Evolutionary conservation across 2,329 filamentous ascomycete genomes (phyloP), one percentile per base, ranked within the genome.

Genomic region (Clonostachys solani): DNA sequence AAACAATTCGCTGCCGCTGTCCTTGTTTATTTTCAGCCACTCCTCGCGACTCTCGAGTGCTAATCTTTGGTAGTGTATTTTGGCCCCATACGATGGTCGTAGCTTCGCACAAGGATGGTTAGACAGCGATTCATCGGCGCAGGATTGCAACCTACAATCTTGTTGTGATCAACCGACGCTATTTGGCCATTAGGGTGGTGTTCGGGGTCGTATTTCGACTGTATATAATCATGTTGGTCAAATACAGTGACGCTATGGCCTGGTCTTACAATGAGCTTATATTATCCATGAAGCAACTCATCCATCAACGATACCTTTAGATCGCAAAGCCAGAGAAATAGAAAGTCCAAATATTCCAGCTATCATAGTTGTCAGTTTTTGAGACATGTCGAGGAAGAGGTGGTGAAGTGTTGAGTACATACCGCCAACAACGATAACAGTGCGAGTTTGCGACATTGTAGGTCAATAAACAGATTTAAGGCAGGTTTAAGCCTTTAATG

Each of bases 151-250:
- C 52, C 43, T 37, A 53, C 56, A 44, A 58, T 58, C 35, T 59
- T 59, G 48, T 59, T 57, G 18, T 55, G 55, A 34, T 59, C 56
- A 13, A 59, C 56, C 12, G 56, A 59, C 2, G 56, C 56, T 13
- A 50, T 56, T 38, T 55, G 55, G 12, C 50, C 50, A 7, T 44
- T 48, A 10, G 50, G 48, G 15, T 47, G 42, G 3, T 48, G 45
- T 1, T 44, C 49, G 3, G 54, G 56, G 7, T 51, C 47, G 44
- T 58, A 59, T 12, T 46, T 35, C 13, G 54, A 56, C 48, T 53
- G 42, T 13, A 56, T 50, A 40, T 56, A 57, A 4, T 33, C 42
- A 18, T 57, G 43, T 40, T 49, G 48, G 42, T 59, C 56, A 40
- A 58, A 58, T 2, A 59, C 55, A 3, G 47, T 49, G 12, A 59